These are phyloP conservation scores for Fusarium pseudograminearum DNA, from an alignment of 2,329 filamentous ascomycete genomes.

Conservation along the genomic window DNA sequence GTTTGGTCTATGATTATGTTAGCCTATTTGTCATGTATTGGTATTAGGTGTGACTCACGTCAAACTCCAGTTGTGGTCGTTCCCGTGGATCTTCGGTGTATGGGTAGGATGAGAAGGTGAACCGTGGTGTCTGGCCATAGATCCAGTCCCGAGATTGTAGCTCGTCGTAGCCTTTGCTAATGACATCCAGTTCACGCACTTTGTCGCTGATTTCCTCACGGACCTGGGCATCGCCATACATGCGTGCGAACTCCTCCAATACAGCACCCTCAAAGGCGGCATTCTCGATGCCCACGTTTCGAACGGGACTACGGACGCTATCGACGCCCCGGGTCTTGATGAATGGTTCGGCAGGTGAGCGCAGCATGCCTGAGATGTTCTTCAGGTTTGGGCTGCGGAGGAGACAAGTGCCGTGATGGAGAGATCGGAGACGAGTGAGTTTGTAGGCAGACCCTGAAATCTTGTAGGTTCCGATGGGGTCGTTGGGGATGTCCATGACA, in stretches of 20 bases:
- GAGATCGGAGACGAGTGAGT: constrained; percentile 79
- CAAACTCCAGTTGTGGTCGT: constrained; percentile 62
- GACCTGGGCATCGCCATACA: constrained; percentile 68
- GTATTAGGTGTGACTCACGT: constrained; percentile 52
- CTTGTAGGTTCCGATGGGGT: constrained; percentile 68
- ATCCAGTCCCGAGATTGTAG: constrained; percentile 76
- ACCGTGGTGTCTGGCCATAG: constrained; percentile 87
- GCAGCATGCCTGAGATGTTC: constrained; percentile 76
- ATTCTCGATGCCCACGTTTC: constrained; percentile 75
- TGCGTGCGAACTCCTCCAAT: constrained; percentile 71
- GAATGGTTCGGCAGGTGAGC: constrained; percentile 80
- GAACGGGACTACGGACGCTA: constrained; percentile 86
- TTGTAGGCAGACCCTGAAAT: constrained; percentile 97
- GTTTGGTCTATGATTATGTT: constrained; percentile 44
- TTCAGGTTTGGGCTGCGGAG: constrained; percentile 80
- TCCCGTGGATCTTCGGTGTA: constrained; percentile 69
- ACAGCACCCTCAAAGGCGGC: constrained; percentile 67
- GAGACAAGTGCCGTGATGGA: constrained; percentile 95
- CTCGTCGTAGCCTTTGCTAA: constrained; percentile 57
- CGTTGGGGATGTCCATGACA: constrained; percentile 69
- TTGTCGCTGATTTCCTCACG: constrained; percentile 62
- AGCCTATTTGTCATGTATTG: constrained; percentile 3
- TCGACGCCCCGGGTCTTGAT: constrained; percentile 88
- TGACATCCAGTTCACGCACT: constrained; percentile 59
- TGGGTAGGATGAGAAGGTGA: constrained; percentile 75